Base-by-base conservation (phyloP, 2,329 filamentous ascomycete species). In the Colletotrichum spinosum region DNA sequence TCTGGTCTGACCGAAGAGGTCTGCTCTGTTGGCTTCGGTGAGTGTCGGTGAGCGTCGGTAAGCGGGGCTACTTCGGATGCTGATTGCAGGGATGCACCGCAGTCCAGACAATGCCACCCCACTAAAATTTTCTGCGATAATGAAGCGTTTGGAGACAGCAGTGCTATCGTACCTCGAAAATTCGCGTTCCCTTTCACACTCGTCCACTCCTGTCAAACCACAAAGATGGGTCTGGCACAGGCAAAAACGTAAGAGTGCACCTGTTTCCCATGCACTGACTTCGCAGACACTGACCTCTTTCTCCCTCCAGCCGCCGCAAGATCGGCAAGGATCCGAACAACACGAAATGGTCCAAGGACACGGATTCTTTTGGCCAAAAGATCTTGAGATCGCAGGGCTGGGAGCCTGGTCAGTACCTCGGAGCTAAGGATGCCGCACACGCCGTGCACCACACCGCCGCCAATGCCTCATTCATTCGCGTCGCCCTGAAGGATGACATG, bases 251-350 rank as follows among this genome's bases (percentile, higher is more conserved):
- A 49, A 59, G 65, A 4, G 25, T 25, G 25, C 38, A 44, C 7
- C 3, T 25, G 44, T 17, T 10, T 9, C 4, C 7, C 13, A 17
- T 10, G 9, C 15, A 2, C 8, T 46, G 4, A 10, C 15, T 10
- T 8, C n/a, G 10, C 2, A 37, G 37, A 46, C 9, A 34, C 63
- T 65, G 15, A 65, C 38, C 13, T 35, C 6, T 6, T 9, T 46
- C 15, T 15, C 42, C 17, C 7, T 68, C 5, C 55, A 80, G 76
- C 68, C 77, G 75, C 70, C 84, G 84, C 52, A 97, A 95, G 80
- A 89, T 98, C 74, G 91, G 91, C 70, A 86, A 91, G 76, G 96
- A 99, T 79, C 96, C 96, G 8, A 97, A 98, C 81, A 99, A 98
- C 78, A 97, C 93, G 52, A 89, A 88, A 84, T 99, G 96, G 96